These are phyloP conservation scores for Agaricus subrufescens DNA, from an alignment of 768 basidiomycete species.

Conservation along the genomic window DNA sequence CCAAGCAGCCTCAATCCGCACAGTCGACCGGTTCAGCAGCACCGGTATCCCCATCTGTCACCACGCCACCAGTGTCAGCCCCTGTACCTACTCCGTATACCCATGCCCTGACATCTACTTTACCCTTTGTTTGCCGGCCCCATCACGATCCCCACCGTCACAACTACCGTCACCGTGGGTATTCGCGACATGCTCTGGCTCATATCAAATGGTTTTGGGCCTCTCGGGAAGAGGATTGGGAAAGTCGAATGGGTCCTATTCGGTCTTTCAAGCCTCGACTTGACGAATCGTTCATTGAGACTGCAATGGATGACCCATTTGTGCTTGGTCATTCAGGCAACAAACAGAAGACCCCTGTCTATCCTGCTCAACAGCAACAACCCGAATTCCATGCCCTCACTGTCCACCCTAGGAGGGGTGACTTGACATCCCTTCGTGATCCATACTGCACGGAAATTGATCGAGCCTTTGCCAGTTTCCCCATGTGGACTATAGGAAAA, in stretches of 20 bases:
- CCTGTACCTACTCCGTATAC: slow-evolving; percentile 9
- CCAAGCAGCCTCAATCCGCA: background rate
- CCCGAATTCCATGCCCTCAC: slow-evolving; percentile 29
- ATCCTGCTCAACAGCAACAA: slow-evolving; percentile 1
- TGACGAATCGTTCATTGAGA: slow-evolving; percentile 4
- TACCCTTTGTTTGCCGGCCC: background rate
- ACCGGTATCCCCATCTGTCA: background rate
- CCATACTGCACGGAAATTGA: slow-evolving; percentile 54
- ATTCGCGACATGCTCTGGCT: slow-evolving; percentile 55
- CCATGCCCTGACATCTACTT: slow-evolving; percentile 33
- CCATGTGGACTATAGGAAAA: slow-evolving; percentile 65
- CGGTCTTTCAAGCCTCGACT: slow-evolving; percentile 9
- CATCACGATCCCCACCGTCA: slow-evolving; percentile 26
- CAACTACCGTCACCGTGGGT: slow-evolving; percentile 51
- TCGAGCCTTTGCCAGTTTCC: slow-evolving; percentile 50
- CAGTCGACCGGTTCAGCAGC: background rate
- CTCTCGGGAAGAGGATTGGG: slow-evolving; percentile 48
- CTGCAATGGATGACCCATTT: slow-evolving; percentile 4
- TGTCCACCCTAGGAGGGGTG: slow-evolving; percentile 60
- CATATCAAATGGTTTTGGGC: slow-evolving; percentile 64
- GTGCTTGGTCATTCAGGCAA: background rate
- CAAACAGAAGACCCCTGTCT: background rate
- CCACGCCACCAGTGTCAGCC: background rate
- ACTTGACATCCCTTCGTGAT: slow-evolving; percentile 54
- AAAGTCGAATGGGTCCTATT: slow-evolving; percentile 15